Conservation (phyloP, 225 moss, liverwort and hornwort genomes). For the Bryum argenteum region DNA sequence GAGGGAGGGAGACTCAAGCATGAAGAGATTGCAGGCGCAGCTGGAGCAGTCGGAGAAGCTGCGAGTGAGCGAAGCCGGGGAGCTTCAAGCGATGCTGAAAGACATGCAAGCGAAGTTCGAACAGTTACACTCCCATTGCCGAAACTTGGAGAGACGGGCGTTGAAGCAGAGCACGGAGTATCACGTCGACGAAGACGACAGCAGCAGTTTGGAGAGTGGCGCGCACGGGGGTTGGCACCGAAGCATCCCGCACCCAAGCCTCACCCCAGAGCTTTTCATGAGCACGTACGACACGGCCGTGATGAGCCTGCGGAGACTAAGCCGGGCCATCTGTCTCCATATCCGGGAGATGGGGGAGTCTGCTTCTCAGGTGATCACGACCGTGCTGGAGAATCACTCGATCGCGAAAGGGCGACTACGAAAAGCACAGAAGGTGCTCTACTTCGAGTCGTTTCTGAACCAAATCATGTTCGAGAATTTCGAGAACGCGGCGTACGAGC, state of each 20-base stretch:
- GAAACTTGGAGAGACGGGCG: slow-evolving; percentile 44
- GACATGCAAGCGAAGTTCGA: slow-evolving; percentile 51
- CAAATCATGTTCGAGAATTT: slow-evolving; percentile 65
- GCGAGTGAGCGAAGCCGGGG: slow-evolving; percentile 41
- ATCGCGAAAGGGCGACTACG: slow-evolving; percentile 43
- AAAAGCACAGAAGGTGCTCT: slow-evolving; percentile 48
- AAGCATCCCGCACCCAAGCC: slow-evolving; percentile 31
- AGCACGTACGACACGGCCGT: slow-evolving; percentile 36
- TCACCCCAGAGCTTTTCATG: slow-evolving; percentile 51
- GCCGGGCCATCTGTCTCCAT: slow-evolving; percentile 49
- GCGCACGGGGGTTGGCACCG: slow-evolving; percentile 19
- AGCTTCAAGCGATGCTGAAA: slow-evolving; percentile 37
- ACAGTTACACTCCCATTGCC: slow-evolving; percentile 51
- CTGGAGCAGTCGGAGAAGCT: slow-evolving; percentile 43
- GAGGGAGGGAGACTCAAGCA: slow-evolving; percentile 37
- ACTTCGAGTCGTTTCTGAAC: slow-evolving; percentile 55
- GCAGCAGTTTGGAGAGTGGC: slow-evolving; percentile 49
- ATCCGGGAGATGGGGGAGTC: slow-evolving; percentile 58
- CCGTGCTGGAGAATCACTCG: slow-evolving; percentile 49
- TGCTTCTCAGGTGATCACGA: slow-evolving; percentile 47
- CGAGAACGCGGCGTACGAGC: slow-evolving; percentile 55
- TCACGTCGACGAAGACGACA: slow-evolving; percentile 47
- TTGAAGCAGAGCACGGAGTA: slow-evolving; percentile 39
- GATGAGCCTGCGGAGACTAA: slow-evolving; percentile 33
- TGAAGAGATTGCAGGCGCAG: slow-evolving; percentile 45